Evolutionary conservation across 148 eudicot genomes (phyloP), one percentile per base, ranked within the genome.

Genomic region (Camellia japonica): DNA sequence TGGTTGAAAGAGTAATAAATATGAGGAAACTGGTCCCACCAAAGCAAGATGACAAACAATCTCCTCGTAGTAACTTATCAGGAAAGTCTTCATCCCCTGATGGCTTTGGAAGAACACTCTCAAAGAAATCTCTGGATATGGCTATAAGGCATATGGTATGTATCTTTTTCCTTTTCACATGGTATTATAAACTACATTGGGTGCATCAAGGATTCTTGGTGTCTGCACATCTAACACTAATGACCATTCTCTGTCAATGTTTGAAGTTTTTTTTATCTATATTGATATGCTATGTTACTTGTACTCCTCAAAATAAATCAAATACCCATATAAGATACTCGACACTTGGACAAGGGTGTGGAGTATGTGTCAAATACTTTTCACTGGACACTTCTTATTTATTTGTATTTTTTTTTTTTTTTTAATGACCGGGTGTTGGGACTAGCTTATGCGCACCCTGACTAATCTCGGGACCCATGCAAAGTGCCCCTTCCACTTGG

Each of bases 41-140:
- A 41, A 91, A 90, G 70, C 95, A 89, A 76, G 94, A 96, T 78
- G 94, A 90, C 58, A 93, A 86, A 47, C 92, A 91, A 80, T 96
- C 99, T 42, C 97, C 97, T 16, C 82, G 51, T 65, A 84, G 90
- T 83, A 87, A 91, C 83, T 91, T 93, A 81, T 96, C 98, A 56
- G 98, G 93, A 42, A 96, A 92, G 76, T 96, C 94, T 80, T 91
- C 98, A 20, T 93, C 97, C 16, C 98, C 98, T 42, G 99, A 96
- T 82, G 98, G 99, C 56, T 96, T 96, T 81, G 99, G 99, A 72
- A 88, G 99, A 70, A 88, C 93, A 66, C 90, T 93, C 56, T 96
- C 99, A 2, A 96, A 96, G 84, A 96, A 96, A 85, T 96, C 99
- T 62, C 80, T 93, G 71, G 99, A 96, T 84, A 96, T 96, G 99